Evolutionary conservation across 495 filamentous ascomycete species (phyloP).

Genomic region (Penicillium maclennaniae): DNA sequence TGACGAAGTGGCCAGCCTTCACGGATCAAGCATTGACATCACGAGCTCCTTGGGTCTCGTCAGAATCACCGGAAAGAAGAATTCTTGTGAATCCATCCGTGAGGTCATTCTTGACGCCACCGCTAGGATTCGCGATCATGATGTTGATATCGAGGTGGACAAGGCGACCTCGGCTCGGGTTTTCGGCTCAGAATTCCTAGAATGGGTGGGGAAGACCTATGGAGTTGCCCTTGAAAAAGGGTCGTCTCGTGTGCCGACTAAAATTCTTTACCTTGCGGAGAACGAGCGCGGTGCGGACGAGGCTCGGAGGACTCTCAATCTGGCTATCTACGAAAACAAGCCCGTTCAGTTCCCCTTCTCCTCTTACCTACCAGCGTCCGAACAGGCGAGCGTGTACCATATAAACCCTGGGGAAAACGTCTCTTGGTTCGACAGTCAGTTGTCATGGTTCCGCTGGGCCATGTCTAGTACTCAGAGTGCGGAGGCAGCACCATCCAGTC

Average conservation of each 20-base stretch:
- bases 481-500: constrained; percentile 9
- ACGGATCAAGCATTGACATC: constrained; percentile 41
- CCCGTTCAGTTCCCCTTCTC: constrained; percentile 28
- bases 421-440: constrained; percentile 33
- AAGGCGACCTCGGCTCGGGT: constrained; percentile 4
- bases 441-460: constrained; percentile 42
- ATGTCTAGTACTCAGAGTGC: constrained; percentile 23
- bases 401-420: constrained; percentile 18
- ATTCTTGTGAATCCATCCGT: constrained; percentile 34
- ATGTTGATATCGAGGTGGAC: constrained; percentile 18
- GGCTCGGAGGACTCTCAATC: constrained; percentile 35
- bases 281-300: constrained; percentile 31
- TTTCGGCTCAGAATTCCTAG: constrained; percentile 26
- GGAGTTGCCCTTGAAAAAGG: constrained; percentile 25
- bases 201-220: constrained; percentile 33
- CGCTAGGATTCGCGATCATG: constrained; percentile 30
- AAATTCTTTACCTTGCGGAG: constrained; percentile 34
- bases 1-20: constrained; percentile 38
- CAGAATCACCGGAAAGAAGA: constrained; percentile 37
- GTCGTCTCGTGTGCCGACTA: constrained; percentile 12
- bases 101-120: constrained; percentile 41
- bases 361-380: constrained; percentile 33
- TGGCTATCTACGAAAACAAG: constrained; percentile 24
- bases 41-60: constrained; percentile 33
- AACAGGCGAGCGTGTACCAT: constrained; percentile 19